Evolutionary conservation across 164 flowering plant genomes (phyloP), one percentile per base, ranked within the genome.

Genomic region (Kalanchoe fedtschenkoi): DNA sequence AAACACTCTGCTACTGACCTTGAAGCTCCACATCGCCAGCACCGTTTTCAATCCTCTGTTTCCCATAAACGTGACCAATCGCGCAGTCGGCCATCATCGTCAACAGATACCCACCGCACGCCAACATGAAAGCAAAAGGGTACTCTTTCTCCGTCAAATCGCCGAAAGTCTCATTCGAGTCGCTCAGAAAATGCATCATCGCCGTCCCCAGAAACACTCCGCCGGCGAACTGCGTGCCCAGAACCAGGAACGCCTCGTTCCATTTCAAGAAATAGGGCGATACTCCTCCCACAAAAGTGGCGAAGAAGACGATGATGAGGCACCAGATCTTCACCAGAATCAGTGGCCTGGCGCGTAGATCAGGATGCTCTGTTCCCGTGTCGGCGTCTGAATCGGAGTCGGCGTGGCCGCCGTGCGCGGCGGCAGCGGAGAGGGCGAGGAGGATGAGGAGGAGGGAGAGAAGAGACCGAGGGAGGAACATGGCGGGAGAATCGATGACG

Each of bases 211-310:
- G 51, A 62, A 87, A 84, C 65, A 87, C 90, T 8, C 93, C 90
- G 26, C 93, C 93, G 6, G 93, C 87, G 58, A 87, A 87, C 62
- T 87, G 93, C 11, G 90, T 87, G 1, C 93, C 93, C 33, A 81
- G 33, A 29, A 78, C 75, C 57, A 87, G 62, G 60, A 83, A 83
- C 47, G 72, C 78, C 57, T 84, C 85, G 62, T 79, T 76, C 93
- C 90, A 87, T 66, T 80, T 84, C 57, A 84, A 30, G 51, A 87
- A 80, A 60, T 76, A 87, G 0, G 93, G 93, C 0, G 90, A 83
- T 0, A 87, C 64, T 1, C 90, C 93, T 1, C 84, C 83, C 2
- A 72, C 17, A 30, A 87, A 87, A 0, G 90, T 84, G 5, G 75
- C 83, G 0, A 76, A 38, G 44, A 87, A 84, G 13, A 84, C 72